A percentile compares a stretch with the other conserved stretches of the same genome.
These are phyloP conservation scores for Kodamaea jinghongensis DNA, from an alignment of 805 yeast species.

Conservation along the genomic window DNA sequence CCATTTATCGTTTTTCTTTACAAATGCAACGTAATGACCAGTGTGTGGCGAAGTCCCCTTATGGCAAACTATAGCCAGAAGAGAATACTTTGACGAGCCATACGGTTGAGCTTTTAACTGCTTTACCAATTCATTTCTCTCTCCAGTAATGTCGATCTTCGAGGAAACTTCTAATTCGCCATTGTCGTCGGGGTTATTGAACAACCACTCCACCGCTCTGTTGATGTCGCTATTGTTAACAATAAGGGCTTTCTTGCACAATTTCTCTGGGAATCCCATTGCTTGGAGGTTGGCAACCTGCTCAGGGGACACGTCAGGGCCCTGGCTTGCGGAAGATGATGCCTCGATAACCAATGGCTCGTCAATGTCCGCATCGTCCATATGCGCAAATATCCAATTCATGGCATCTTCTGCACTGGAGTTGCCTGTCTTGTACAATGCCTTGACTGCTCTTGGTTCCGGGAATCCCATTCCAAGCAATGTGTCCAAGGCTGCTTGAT, in stretches of 20 bases:
- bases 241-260: conserved; percentile 72
- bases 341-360: conserved; percentile 43
- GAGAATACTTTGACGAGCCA: conserved; percentile 36
- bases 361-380: conserved; percentile 82
- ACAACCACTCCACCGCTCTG: conserved; percentile 89
- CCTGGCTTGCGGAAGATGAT: conserved; percentile 12
- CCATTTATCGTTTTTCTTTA: conserved; percentile 58
- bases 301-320: conserved; percentile 27
- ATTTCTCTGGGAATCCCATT: conserved; percentile 75
- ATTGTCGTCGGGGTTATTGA: conserved; percentile 74
- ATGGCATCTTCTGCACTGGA: conserved; percentile 64
- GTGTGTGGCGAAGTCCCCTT: conserved; percentile 88
- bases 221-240: conserved; percentile 61
- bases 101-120: conserved; percentile 12
- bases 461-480: conserved; percentile 88
- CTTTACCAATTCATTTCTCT: conserved; percentile 15
- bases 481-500: conserved; percentile 50
- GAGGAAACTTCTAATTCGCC: conserved; percentile 44
- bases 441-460: conserved; percentile 59
- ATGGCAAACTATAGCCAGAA: conserved; percentile 76
- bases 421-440: conserved; percentile 73
- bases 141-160: conserved; percentile 28
- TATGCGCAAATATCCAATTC: conserved; percentile 87
- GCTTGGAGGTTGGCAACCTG: conserved; percentile 47
- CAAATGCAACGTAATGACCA: conserved; percentile 86